Conservation (phyloP, 495 filamentous ascomycete genomes). For the Schizothecium vesticola region DNA sequence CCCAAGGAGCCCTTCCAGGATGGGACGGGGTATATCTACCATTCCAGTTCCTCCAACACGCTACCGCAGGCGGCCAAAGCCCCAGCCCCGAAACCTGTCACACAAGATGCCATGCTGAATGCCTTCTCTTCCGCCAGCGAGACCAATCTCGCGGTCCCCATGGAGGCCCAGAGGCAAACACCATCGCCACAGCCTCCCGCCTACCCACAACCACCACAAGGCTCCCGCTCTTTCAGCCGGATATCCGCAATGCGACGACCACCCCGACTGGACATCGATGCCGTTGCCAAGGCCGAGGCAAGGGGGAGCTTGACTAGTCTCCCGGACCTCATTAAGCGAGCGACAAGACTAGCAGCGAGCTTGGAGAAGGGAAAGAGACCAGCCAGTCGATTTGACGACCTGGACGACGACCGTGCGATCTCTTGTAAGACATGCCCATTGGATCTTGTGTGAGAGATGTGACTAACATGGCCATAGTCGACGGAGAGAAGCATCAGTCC, state of each 20-base stretch:
- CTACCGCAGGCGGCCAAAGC: constrained; percentile 21
- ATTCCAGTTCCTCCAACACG: constrained; percentile 38
- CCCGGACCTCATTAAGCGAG: constrained; percentile 82
- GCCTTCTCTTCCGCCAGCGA: constrained; percentile 42
- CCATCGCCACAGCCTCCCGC: constrained; percentile 28
- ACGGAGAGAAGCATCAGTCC: constrained; percentile 48
- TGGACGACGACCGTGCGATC: constrained; percentile 39
- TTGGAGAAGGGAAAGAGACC: constrained; percentile 79
- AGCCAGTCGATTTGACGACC: constrained; percentile 59
- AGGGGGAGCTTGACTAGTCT: constrained; percentile 86
- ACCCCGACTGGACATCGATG: constrained; percentile 71
- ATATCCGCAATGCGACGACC: constrained; percentile 57
- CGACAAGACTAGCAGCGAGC: constrained; percentile 79
- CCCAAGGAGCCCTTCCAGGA: constrained; percentile 30
- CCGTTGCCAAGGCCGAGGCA: constrained; percentile 69
- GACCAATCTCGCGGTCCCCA: constrained; percentile 30
- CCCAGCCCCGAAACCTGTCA: constrained; percentile 24
- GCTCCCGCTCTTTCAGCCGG: constrained; percentile 33
- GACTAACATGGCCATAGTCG: constrained; percentile 35
- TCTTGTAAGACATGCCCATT: constrained; percentile 27
- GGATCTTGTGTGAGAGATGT: neutral
- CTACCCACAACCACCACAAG: neutral
- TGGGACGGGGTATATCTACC: constrained; percentile 41
- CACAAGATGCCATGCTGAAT: constrained; percentile 37
- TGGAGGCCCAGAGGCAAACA: constrained; percentile 16